These are phyloP conservation scores for Rosa hybrid DNA, from an alignment of 331 rosid genomes.

Conservation along the genomic window DNA sequence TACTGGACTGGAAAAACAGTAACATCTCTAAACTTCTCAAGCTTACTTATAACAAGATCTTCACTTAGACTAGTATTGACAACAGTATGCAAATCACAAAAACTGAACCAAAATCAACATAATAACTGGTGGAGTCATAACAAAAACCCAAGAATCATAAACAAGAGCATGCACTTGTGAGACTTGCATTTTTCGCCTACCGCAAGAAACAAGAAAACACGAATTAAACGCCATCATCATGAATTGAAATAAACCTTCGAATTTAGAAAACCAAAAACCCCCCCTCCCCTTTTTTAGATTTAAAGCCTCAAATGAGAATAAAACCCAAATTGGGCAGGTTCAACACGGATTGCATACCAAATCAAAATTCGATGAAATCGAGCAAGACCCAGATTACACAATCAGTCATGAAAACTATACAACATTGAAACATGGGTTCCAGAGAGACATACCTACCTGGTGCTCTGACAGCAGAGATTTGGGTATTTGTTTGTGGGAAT, in stretches of 20 bases:
- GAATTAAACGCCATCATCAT: neutral
- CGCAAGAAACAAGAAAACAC: neutral
- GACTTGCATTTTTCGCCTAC: constrained; percentile 10
- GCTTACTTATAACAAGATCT: neutral
- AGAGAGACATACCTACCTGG: constrained; percentile 30
- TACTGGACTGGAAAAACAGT: neutral
- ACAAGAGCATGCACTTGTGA: constrained; percentile 10
- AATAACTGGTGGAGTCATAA: neutral
- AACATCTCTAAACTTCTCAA: neutral
- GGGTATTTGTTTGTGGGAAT: neutral
- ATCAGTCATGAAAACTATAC: constrained; percentile 8
- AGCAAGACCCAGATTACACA: constrained; percentile 9
- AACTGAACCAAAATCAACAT: neutral
- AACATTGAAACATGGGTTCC: neutral
- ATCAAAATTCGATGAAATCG: constrained; percentile 14
- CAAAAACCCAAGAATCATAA: constrained; percentile 9
- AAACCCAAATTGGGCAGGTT: constrained; percentile 19
- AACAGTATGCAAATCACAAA: neutral
- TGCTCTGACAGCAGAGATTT: constrained; percentile 23
- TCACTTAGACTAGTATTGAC: neutral
- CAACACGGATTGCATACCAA: neutral
- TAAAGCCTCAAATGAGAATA: neutral
- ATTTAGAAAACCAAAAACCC: neutral
- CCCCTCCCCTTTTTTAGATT: neutral
- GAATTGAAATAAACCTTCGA: neutral